Base-by-base conservation (phyloP, 1,284 basidiomycete genomes). In the Volvariella volvacea region DNA sequence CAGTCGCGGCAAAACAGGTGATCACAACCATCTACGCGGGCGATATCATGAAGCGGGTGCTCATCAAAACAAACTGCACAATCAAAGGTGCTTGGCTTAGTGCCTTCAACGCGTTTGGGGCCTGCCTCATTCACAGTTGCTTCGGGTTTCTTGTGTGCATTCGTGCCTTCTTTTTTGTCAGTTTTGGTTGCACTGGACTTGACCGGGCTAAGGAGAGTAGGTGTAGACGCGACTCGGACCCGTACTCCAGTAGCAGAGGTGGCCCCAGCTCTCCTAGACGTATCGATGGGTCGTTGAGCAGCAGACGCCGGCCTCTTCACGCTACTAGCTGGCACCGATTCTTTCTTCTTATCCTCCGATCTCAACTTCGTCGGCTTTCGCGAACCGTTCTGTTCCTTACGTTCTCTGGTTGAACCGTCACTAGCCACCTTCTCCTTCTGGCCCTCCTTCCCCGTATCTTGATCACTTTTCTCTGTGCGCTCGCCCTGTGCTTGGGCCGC, bases 61-160 rank as follows among this genome's bases (percentile, higher is more conserved):
- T 67, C 58, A 9, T 84, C 80, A 40, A 80, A 57, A 52, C 83
- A 86, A 25, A 84, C 66, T 2, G 66, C 61, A 51, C 83, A 86
- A 21, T 68, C 57, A 49, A 81, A 81, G 6, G 19, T 36, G 61
- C 53, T 8, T 51, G 4, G 48, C 40, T 25, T 56, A 51, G n/a
- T 57, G 50, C 2, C n/a, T n/a, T n/a, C n/a, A n/a, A n/a, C 75
- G 64, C 3, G 57, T 52, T 31, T 31, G 30, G 30, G 9, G 9
- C n/a, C n/a, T 31, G 30, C 9, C 52, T 31, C 9, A 9, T 31
- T 31, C n/a, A n/a, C 9, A 9, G 9, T n/a, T 31, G 30, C 9
- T n/a, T 31, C 30, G 9, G 30, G 30, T 9, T 31, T 36, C 6
- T 6, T 16, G 4, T 36, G 6, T 36, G 6, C 15, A 4, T 36